Base-by-base conservation (phyloP, 257 asterid species). In the Fraxinus excelsior region DNA sequence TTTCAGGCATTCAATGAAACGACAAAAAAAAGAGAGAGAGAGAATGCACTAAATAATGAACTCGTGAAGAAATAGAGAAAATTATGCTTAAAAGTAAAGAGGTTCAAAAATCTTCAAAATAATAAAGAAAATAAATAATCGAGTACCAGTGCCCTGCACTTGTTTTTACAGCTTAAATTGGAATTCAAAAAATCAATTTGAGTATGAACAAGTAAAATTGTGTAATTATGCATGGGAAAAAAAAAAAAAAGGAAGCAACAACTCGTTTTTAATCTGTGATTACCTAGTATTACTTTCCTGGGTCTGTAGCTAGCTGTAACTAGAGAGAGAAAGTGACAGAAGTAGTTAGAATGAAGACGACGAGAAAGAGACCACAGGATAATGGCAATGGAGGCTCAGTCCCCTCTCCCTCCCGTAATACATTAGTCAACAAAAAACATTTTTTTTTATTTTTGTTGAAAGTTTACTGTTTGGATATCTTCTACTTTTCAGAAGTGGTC, bases 1-100 rank as follows among this genome's bases (percentile, higher is more conserved):
- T 77, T 73, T 28, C 81, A 46, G 1, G 29, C 6, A 65, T 19
- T 29, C 75, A 62, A 62, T 62, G 18, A 62, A 62, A 62, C 68
- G 68, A 62, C 68, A 62, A 62, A 9, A 70, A 21, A 66, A 66
- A 66, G 21, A 21, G 23, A 3, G 0, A 60, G 16, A 60, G 18
- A 60, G 9, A 62, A 25, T 23, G 12, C 67, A 21, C 19, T 6
- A 58, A 58, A 5, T 58, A n/a, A 58, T 7, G 31, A 21, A 8
- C 67, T 60, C 67, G 3, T 60, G 32, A 23, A 10, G 31, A 60
- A 60, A 60, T 1, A 0, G 42, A 37, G 16, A 60, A 14, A 37
- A 37, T 37, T 37, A 37, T 7, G 42, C 16, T 40, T 2, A 40
- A 40, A 16, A 40, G 49, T 40, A 31, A 31, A 31, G 32, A 31